phyloP scores from a whole-genome alignment of 441 rosid species.

The Euphorbia celastroides region DNA sequence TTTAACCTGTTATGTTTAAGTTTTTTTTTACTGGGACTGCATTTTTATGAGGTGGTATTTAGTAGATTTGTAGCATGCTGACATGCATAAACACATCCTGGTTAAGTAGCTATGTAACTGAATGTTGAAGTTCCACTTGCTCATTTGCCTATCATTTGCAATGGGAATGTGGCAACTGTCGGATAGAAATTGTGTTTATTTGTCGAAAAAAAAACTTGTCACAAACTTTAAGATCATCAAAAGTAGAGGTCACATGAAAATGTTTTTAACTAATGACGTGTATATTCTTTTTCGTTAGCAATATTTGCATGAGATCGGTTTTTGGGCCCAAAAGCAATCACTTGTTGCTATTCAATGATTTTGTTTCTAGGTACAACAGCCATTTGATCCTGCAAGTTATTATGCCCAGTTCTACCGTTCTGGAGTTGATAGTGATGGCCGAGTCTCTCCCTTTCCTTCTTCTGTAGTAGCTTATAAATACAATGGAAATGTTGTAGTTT shows the following conservation, averaged over 20 bases:
- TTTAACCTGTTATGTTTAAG: no score
- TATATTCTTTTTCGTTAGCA: not conserved
- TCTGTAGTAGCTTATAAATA: constrained; percentile 71
- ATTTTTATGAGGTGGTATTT: not conserved
- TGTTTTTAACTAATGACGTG: constrained; percentile 1
- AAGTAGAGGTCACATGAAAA: not conserved
- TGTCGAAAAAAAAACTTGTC: not conserved
- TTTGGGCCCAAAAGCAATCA: constrained; percentile 21
- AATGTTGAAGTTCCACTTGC: not conserved
- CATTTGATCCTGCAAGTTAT: constrained; percentile 77
- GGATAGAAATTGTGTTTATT: not conserved
- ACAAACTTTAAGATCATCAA: constrained; percentile 11
- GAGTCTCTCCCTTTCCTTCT: constrained; percentile 70
- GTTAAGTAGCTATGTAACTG: not conserved
- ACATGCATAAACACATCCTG: not conserved
- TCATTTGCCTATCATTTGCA: not conserved
- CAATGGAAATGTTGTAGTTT: constrained; percentile 64
- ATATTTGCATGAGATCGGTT: constrained; percentile 5
- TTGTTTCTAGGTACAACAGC: constrained; percentile 59
- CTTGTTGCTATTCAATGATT: constrained; percentile 27
- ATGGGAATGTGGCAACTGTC: not conserved
- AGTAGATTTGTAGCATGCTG: constrained; percentile 1
- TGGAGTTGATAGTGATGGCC: constrained; percentile 68
- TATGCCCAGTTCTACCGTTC: constrained; percentile 80
- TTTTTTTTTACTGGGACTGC: not conserved